Evolutionary conservation across 352 stramenopile species (phyloP).

Genomic region (Blastocystis sp.): DNA sequence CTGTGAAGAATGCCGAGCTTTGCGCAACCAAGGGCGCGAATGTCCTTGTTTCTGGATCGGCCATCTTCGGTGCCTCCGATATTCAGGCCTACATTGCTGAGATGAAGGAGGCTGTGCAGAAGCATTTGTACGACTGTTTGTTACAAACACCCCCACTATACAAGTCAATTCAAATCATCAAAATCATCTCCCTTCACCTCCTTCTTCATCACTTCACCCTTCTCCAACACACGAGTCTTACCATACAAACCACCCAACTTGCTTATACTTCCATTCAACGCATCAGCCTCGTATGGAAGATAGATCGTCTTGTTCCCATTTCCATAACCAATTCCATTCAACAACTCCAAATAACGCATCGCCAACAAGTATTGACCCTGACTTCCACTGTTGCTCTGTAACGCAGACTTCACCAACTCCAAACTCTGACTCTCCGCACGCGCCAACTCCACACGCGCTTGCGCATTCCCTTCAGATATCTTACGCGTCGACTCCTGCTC

Average conservation of each 20-base stretch:
- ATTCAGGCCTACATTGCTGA: constrained; percentile 78
- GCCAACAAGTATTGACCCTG: constrained; percentile 71
- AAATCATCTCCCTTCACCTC: background rate
- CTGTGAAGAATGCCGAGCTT: constrained; percentile 36
- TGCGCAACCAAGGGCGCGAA: constrained; percentile 81
- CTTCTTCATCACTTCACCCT: background rate
- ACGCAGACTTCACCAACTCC: constrained; percentile 52
- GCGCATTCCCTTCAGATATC: constrained; percentile 71
- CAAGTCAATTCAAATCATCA: background rate
- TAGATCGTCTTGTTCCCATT: constrained; percentile 71
- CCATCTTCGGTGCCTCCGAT: constrained; percentile 83
- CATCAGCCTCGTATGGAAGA: constrained; percentile 72
- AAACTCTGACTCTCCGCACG: constrained; percentile 71
- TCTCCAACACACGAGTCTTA: constrained; percentile 27
- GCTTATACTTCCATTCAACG: constrained; percentile 69
- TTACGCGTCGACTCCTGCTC: constrained; percentile 74
- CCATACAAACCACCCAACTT: constrained; percentile 69
- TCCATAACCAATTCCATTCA: constrained; percentile 67
- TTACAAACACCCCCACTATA: constrained; percentile 9
- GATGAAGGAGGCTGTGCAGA: constrained; percentile 81
- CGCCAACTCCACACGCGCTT: constrained; percentile 72
- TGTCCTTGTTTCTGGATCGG: constrained; percentile 91
- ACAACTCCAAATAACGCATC: constrained; percentile 72
- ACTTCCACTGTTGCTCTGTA: constrained; percentile 33
- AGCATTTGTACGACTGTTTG: constrained; percentile 45